Evolutionary conservation across 331 rosid species (phyloP), one percentile per base, ranked within the genome.

Genomic region (Rosa hybrid): DNA sequence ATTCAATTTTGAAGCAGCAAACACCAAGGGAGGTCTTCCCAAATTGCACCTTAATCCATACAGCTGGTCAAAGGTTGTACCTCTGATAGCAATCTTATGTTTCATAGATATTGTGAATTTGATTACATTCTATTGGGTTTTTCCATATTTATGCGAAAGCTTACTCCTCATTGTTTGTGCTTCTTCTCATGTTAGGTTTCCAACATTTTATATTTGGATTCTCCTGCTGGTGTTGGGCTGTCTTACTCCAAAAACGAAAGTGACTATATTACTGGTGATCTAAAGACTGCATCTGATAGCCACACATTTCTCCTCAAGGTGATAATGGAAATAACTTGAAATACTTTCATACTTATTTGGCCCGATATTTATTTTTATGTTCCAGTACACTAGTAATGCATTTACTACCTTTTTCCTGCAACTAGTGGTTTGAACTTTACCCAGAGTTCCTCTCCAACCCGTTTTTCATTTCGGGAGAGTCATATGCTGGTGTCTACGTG

Each of bases 181-280:
- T 86, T 49, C 80, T 56, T 41, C 20, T 65, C 57, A 27, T 81
- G 75, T 44, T 68, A 95, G 99, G 98, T 95, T 77, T 91, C 99
- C 85, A 95, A 85, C 79, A 75, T 95, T 50, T 80, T 95, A 88
- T 93, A 93, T 86, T 74, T 95, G 93, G 99, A 95, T 84, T 95
- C 99, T 78, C 99, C 99, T 46, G 98, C 92, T 87, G 99, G 99
- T 77, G 98, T 91, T 80, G 99, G 99, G 10, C 81, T 88, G 27
- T 95, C 98, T 45, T 95, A 93, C 90, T 93, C 99, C 14, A 42
- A 89, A 68, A 91, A 89, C 83, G 21, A 42, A 68, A 77, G 88
- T 38, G 98, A 93, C 84, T 95, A 95, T 68, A 2, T 0, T 49
- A 95, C 99, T 44, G 98, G 98, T 48, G 99, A 95, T 84, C 27